phyloP scores from a whole-genome alignment of 148 eudicot genomes.

The Agrostemma githago region DNA sequence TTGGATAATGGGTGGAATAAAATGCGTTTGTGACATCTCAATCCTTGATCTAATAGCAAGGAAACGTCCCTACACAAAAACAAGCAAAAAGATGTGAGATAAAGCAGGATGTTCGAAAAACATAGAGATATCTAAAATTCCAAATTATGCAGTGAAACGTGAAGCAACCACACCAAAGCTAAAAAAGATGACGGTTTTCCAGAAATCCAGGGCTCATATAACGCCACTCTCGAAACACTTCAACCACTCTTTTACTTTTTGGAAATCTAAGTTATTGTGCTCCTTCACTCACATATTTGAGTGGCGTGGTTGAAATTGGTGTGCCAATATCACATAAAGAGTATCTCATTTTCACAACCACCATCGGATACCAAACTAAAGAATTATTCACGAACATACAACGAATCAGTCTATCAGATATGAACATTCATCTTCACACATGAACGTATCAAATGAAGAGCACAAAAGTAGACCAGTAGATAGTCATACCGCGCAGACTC shows the following conservation, averaged over 20 bases:
- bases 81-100: slow-evolving; percentile 11
- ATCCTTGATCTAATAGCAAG: slow-evolving; percentile 63
- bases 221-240: no score
- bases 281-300: no score
- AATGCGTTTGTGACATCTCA: slow-evolving; percentile 52
- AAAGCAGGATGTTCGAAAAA: neutral
- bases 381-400: neutral
- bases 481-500: slow-evolving; percentile 71
- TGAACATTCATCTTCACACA: neutral
- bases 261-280: no score
- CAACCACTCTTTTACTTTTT: no score
- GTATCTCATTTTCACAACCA: neutral
- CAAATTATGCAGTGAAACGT: neutral
- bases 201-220: neutral
- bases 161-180: neutral
- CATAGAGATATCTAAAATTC: neutral
- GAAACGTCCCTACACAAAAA: slow-evolving; percentile 46
- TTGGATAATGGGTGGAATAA: slow-evolving; percentile 88
- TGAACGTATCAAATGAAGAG: neutral
- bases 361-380: neutral
- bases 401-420: neutral
- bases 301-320: no score
- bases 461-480: neutral
- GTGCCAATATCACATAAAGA: no score
- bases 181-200: neutral